Evolutionary conservation across 2,329 filamentous ascomycete species (phyloP).

Genomic region (Zymoseptoria pseudotritici): DNA sequence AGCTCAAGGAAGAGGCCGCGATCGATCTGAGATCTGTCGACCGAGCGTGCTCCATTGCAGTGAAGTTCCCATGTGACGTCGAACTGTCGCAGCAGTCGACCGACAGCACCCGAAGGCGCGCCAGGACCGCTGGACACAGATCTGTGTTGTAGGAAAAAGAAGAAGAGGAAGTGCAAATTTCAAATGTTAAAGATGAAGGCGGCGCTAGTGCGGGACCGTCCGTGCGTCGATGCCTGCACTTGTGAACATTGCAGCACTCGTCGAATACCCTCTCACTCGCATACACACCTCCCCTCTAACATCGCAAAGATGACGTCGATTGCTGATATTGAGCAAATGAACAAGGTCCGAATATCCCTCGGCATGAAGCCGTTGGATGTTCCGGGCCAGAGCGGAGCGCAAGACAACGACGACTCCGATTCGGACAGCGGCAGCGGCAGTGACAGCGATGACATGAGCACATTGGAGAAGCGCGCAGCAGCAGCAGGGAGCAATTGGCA

Average conservation of each 20-base stretch:
- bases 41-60: slow-evolving; percentile 71
- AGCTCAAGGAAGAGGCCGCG: slow-evolving; percentile 37
- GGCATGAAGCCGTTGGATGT: slow-evolving; percentile 86
- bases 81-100: slow-evolving; percentile 80
- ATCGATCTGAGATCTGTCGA: slow-evolving; percentile 91
- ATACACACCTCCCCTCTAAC: slow-evolving; percentile 13
- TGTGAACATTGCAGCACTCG: neutral
- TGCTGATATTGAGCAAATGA: slow-evolving; percentile 83
- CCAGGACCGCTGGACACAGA: slow-evolving; percentile 81
- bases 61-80: slow-evolving; percentile 73
- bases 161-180: slow-evolving; percentile 22
- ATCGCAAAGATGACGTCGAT: slow-evolving; percentile 22
- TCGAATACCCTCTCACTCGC: neutral
- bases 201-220: slow-evolving; percentile 2
- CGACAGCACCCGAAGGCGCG: slow-evolving; percentile 48
- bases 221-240: neutral
- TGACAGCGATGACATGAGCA: slow-evolving; percentile 66
- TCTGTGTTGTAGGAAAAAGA: slow-evolving; percentile 50
- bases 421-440: slow-evolving; percentile 38
- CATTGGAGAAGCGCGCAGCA: slow-evolving; percentile 72
- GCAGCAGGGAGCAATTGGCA: slow-evolving; percentile 69
- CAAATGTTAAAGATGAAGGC: neutral
- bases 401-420: slow-evolving; percentile 48
- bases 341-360: slow-evolving; percentile 80
- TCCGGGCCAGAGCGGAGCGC: slow-evolving; percentile 57